Conservation (phyloP, 441 rosid species). For the Cnidoscolus chayamansa region DNA sequence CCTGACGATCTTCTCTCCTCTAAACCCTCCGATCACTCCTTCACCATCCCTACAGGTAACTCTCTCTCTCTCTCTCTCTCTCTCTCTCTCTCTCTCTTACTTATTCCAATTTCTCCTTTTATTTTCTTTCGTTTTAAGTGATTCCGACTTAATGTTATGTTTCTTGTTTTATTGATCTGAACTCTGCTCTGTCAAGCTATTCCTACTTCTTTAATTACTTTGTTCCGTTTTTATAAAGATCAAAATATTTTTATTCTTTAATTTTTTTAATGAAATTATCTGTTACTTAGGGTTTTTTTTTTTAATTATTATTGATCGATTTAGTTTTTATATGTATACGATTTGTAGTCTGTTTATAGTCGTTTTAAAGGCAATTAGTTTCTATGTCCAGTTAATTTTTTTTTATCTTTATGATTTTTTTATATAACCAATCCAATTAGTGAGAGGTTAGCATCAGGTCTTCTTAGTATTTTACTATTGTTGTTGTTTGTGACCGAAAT, state of each 20-base stretch:
- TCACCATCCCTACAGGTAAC: slow-evolving; percentile 46
- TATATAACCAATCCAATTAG: neutral
- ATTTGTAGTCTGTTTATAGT: slow-evolving; percentile 2
- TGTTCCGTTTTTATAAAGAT: neutral
- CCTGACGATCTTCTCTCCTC: slow-evolving; percentile 69
- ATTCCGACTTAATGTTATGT: slow-evolving; percentile 13
- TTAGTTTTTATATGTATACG: neutral
- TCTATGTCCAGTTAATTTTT: neutral
- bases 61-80: neutral
- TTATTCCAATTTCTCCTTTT: neutral
- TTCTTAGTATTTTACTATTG: neutral
- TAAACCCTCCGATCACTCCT: slow-evolving; percentile 51
- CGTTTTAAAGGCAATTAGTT: neutral
- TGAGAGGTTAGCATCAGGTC: neutral
- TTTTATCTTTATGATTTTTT: no score
- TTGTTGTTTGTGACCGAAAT: neutral
- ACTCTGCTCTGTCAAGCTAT: neutral
- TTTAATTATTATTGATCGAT: neutral
- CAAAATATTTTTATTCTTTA: neutral
- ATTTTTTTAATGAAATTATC: neutral
- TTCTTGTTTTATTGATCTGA: slow-evolving; percentile 24
- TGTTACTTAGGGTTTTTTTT: neutral
- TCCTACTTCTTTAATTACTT: neutral
- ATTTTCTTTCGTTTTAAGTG: neutral
- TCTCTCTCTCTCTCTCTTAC: no score